phyloP scores from a whole-genome alignment of 2,329 filamentous ascomycete species.

The Monosporascus sp. region DNA sequence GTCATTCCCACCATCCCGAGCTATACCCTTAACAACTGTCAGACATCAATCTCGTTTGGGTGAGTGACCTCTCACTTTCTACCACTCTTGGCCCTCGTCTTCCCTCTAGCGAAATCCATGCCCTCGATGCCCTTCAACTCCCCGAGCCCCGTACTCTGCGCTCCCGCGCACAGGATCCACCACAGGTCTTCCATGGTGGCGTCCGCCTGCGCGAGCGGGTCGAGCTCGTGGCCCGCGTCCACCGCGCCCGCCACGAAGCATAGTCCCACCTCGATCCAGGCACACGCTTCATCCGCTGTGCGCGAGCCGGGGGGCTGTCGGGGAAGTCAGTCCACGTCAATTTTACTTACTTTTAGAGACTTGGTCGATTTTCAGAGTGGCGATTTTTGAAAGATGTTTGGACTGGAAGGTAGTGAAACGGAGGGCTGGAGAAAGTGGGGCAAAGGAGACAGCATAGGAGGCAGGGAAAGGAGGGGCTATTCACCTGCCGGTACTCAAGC shows the following conservation, averaged over 20 bases:
- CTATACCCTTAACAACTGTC: not conserved
- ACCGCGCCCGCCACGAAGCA: slow-evolving; percentile 28
- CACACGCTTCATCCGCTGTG: slow-evolving; percentile 23
- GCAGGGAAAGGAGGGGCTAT: not conserved
- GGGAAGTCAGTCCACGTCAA: not conserved
- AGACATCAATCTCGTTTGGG: no score
- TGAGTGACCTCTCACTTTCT: not conserved
- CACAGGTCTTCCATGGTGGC: slow-evolving; percentile 5
- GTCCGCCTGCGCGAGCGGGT: not conserved
- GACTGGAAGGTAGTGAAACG: not conserved
- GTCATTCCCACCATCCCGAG: not conserved
- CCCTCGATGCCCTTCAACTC: slow-evolving; percentile 3
- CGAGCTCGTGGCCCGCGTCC: not conserved
- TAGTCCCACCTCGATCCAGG: slow-evolving; percentile 28
- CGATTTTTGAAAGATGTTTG: no score
- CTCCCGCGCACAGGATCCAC: slow-evolving; percentile 5
- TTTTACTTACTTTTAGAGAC: not conserved
- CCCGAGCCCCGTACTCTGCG: slow-evolving; percentile 2
- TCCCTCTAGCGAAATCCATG: not conserved
- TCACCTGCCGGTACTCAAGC: slow-evolving; percentile 29
- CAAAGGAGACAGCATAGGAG: not conserved
- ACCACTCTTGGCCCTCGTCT: not conserved
- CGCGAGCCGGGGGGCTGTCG: slow-evolving; percentile 28
- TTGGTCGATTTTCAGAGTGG: no score
- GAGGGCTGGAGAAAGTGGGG: not conserved